Percentiles rank a stretch among this genome's conserved stretches.
Evolutionary conservation across 139 green algal genomes (phyloP).

Genomic region (Tetradesmus lagerheimii): DNA sequence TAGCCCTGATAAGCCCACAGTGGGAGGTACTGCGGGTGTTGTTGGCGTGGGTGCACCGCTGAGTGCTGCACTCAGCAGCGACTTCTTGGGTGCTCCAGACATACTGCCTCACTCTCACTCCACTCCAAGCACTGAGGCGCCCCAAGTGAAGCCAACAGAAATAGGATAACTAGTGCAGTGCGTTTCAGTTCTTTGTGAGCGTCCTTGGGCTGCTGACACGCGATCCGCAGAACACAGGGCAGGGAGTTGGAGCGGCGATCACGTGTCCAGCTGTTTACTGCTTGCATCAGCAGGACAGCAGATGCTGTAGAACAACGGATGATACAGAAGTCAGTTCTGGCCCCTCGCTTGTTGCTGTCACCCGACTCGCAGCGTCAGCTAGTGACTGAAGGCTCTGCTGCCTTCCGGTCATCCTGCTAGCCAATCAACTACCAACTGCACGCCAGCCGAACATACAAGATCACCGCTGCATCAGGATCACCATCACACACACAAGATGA

Average conservation of each 20-base stretch:
- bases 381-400: too few species aligned
- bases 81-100: conserved; percentile 42
- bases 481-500: too few species aligned
- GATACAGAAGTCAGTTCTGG: too few species aligned
- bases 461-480: too few species aligned
- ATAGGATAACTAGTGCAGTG: neutral
- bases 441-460: too few species aligned
- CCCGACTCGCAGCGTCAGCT: too few species aligned
- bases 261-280: neutral
- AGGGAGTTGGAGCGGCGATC: neutral
- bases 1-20: neutral
- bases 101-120: neutral
- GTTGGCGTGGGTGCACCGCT: conserved; percentile 39
- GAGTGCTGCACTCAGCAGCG: conserved; percentile 46
- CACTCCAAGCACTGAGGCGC: neutral
- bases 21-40: neutral
- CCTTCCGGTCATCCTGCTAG: too few species aligned
- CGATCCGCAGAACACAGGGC: neutral
- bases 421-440: too few species aligned
- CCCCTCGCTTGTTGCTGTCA: too few species aligned
- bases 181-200: neutral
- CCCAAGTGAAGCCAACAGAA: neutral
- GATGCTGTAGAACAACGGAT: too few species aligned
- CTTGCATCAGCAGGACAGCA: neutral
- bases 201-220: neutral